Evolutionary conservation across 805 yeast genomes (phyloP).

Genomic region (Myxozyma mucilagina): DNA sequence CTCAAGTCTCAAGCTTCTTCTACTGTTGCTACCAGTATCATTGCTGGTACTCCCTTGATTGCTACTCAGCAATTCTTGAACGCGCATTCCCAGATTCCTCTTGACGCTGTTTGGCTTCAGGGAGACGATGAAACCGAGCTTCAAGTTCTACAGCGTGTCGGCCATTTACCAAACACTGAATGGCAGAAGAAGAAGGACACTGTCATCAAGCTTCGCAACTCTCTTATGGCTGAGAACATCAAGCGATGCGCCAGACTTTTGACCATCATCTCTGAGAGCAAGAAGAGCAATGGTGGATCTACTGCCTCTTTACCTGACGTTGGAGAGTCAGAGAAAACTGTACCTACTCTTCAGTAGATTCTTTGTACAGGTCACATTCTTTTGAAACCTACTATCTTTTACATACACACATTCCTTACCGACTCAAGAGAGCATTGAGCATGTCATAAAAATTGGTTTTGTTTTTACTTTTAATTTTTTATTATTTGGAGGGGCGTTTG

Average conservation of each 20-base stretch:
- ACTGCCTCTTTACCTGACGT: not conserved
- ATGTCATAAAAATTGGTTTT: too few species aligned
- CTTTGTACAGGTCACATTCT: too few species aligned
- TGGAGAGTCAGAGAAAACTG: not conserved
- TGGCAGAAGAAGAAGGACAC: constrained; percentile 31
- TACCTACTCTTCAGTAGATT: not conserved
- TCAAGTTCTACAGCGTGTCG: constrained; percentile 35
- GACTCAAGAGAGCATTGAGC: too few species aligned
- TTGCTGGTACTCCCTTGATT: constrained; percentile 27
- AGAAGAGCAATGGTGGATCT: not conserved
- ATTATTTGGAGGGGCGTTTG: too few species aligned
- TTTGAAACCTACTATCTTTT: too few species aligned
- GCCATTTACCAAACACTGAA: constrained; percentile 28
- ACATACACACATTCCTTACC: too few species aligned
- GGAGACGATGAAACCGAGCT: constrained; percentile 25
- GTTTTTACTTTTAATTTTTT: too few species aligned
- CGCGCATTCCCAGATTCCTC: constrained; percentile 30
- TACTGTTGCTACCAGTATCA: constrained; percentile 25
- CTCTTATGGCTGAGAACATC: constrained; percentile 24
- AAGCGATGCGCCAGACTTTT: constrained; percentile 8
- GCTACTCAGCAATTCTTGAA: constrained; percentile 13
- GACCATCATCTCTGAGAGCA: constrained; percentile 4
- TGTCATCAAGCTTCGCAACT: constrained; percentile 19
- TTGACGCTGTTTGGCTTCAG: constrained; percentile 26
- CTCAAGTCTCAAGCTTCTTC: constrained; percentile 28